These are phyloP conservation scores for Alternaria conjuncta DNA, from an alignment of 2,329 filamentous ascomycete species.

Conservation along the genomic window DNA sequence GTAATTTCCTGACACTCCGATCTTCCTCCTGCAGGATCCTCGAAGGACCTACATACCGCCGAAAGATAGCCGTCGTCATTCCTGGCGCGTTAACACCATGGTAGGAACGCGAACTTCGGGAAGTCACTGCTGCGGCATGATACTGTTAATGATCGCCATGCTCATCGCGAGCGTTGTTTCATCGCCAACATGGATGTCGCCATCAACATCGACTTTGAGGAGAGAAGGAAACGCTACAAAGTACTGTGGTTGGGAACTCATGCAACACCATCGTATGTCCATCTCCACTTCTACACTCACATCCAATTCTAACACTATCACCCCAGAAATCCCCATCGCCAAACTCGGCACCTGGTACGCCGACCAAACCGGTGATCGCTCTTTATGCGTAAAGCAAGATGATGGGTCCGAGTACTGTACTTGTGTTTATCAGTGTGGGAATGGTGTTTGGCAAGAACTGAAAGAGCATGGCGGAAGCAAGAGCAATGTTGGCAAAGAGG, in stretches of 20 bases:
- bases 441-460: constrained; percentile 24
- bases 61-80: background rate
- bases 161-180: background rate
- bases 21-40: background rate
- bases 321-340: constrained; percentile 16
- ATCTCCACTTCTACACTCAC: background rate
- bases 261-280: constrained; percentile 11
- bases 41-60: background rate
- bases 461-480: background rate
- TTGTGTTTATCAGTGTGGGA: constrained; percentile 26
- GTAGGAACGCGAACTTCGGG: background rate
- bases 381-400: constrained; percentile 8
- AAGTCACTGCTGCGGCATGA: background rate
- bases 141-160: background rate
- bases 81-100: background rate
- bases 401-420: constrained; percentile 19
- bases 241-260: constrained; percentile 19
- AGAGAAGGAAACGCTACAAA: background rate
- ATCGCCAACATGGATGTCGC: background rate
- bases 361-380: constrained; percentile 18
- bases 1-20: background rate
- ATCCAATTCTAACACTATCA: background rate
- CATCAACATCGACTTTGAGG: background rate
- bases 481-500: background rate
- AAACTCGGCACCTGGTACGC: constrained; percentile 16